phyloP scores from a whole-genome alignment of 345 rosid genomes.

The Citrus inodora region DNA sequence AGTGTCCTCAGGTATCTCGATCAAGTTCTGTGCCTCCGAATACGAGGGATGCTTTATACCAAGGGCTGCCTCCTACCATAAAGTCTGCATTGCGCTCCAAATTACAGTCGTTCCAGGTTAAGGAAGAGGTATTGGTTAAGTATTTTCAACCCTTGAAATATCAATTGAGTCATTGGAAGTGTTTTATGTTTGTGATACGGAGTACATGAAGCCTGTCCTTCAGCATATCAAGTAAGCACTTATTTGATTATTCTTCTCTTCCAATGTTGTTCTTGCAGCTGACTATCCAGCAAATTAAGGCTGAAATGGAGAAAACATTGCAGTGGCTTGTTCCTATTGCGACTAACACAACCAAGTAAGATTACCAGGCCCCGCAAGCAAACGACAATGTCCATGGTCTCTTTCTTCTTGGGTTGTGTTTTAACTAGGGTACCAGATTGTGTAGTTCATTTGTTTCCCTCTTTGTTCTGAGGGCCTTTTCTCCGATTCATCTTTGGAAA shows the following conservation, averaged over 20 bases:
- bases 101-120: conserved; percentile 60
- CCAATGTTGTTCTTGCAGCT: conserved; percentile 46
- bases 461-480: neutral
- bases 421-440: neutral
- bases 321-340: conserved; percentile 98
- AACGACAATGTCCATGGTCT: too few species aligned
- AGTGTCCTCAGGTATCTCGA: conserved; percentile 71
- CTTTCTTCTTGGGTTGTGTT: neutral
- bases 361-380: neutral
- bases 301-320: conserved; percentile 91
- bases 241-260: neutral
- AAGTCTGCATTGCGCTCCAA: conserved; percentile 80
- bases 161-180: neutral
- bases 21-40: conserved; percentile 91
- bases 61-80: conserved; percentile 83
- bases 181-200: neutral
- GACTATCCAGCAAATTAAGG: conserved; percentile 74
- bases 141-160: neutral
- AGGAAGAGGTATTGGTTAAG: conserved; percentile 64
- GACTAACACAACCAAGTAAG: conserved; percentile 87
- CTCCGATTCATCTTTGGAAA: neutral
- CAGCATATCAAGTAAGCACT: neutral
- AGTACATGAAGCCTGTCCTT: neutral
- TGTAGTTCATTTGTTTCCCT: neutral
- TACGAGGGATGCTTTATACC: conserved; percentile 93